A percentile compares a stretch with the other conserved stretches of the same genome.
phyloP scores from a whole-genome alignment of 202 grass and related monocot species.

The Saccharum hybrid region DNA sequence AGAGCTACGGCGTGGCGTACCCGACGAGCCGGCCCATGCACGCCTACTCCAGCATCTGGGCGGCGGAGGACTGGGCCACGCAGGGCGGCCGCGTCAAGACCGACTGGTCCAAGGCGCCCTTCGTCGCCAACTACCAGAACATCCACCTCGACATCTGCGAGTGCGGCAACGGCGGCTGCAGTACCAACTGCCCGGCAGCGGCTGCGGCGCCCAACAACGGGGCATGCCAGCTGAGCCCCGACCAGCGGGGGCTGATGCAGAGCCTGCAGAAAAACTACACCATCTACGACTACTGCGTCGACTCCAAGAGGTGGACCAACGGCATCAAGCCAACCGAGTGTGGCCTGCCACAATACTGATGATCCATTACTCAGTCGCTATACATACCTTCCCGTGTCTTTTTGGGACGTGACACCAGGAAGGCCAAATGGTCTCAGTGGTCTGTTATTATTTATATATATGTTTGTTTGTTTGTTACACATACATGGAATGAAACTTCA shows the following conservation, averaged over 20 bases:
- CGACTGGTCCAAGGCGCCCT: slow-evolving; percentile 67
- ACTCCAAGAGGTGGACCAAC: slow-evolving; percentile 42
- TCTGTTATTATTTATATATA: no score
- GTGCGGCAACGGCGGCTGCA: slow-evolving; percentile 30
- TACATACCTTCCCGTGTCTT: not conserved
- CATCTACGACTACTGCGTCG: slow-evolving; percentile 63
- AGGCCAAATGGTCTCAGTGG: not conserved
- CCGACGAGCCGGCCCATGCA: slow-evolving; percentile 58
- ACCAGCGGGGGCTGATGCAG: slow-evolving; percentile 43
- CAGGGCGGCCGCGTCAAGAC: slow-evolving; percentile 73
- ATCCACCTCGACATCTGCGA: slow-evolving; percentile 47
- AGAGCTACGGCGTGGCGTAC: slow-evolving; percentile 40
- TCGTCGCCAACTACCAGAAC: slow-evolving; percentile 57
- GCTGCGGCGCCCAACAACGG: not conserved
- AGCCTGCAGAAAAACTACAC: slow-evolving; percentile 37
- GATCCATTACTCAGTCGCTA: no score
- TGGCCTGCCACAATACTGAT: slow-evolving; percentile 40
- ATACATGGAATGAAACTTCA: no score
- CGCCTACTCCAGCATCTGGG: slow-evolving; percentile 78
- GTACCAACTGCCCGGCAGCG: slow-evolving; percentile 8
- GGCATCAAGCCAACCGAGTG: slow-evolving; percentile 49
- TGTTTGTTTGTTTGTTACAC: no score
- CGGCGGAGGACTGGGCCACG: slow-evolving; percentile 73
- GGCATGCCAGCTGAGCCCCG: slow-evolving; percentile 28
- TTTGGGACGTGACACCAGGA: not conserved